phyloP scores from a whole-genome alignment of 139 green algal species.

The Chlamydomonas sp. region DNA sequence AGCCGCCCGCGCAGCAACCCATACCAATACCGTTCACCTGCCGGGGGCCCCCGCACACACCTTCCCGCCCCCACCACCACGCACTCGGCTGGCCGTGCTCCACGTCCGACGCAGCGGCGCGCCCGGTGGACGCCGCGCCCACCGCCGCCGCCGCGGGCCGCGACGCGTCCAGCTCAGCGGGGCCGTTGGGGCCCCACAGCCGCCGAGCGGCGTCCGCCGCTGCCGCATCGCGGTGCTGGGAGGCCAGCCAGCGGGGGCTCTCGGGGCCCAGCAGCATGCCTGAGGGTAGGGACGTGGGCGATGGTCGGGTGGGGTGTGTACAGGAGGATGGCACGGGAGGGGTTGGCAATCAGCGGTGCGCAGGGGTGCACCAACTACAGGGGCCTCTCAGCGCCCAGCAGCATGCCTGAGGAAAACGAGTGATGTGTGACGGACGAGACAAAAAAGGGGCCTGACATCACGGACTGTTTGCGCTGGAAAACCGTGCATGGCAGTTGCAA shows the following conservation, averaged over 20 bases:
- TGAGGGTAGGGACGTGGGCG: constrained; percentile 35
- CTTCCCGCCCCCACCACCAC: too few relatives aligned
- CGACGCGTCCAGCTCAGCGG: constrained; percentile 47
- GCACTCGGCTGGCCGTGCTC: too few relatives aligned
- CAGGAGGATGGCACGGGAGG: neutral
- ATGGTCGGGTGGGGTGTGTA: neutral
- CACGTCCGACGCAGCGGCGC: constrained; percentile 20
- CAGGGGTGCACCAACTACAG: constrained; percentile 85
- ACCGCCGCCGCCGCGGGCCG: neutral
- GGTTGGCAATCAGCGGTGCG: too few relatives aligned
- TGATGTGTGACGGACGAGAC: too few relatives aligned
- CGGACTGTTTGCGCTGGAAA: too few relatives aligned
- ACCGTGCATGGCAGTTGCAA: too few relatives aligned
- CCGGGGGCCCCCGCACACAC: too few relatives aligned
- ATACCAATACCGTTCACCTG: too few relatives aligned
- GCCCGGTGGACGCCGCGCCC: neutral
- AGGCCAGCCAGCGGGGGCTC: constrained; percentile 84
- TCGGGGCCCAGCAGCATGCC: constrained; percentile 87
- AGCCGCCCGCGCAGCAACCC: too few relatives aligned
- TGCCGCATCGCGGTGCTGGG: constrained; percentile 54
- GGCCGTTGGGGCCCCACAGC: constrained; percentile 73
- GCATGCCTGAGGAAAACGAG: constrained; percentile 75
- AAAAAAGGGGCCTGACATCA: too few relatives aligned
- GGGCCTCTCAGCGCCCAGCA: constrained; percentile 84
- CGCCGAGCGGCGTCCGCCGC: constrained; percentile 65